A percentile compares a stretch with the other conserved stretches of the same genome.
These are phyloP conservation scores for Aspergillus asperescens DNA, from an alignment of 495 filamentous ascomycete species.

Conservation along the genomic window DNA sequence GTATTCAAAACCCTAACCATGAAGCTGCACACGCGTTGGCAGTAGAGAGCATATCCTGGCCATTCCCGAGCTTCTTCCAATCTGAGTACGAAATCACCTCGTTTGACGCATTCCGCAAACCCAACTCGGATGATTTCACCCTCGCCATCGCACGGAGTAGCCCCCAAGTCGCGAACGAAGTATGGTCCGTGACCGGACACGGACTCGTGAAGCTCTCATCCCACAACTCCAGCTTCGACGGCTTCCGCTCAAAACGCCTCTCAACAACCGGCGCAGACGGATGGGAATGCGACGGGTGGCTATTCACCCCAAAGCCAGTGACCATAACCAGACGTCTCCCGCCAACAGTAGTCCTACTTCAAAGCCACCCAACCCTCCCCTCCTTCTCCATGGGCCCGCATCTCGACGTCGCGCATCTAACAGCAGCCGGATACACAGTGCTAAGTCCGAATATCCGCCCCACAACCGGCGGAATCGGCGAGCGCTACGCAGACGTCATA, in stretches of 20 bases:
- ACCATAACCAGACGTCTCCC: neutral
- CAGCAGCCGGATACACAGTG: neutral
- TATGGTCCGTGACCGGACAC: neutral
- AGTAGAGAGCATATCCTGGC: neutral
- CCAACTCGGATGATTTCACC: neutral
- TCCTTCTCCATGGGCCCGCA: neutral
- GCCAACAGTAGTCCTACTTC: neutral
- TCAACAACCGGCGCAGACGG: neutral
- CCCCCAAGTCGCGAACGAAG: neutral
- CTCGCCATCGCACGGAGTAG: slow-evolving; percentile 3
- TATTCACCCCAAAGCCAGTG: neutral
- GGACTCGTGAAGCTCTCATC: slow-evolving; percentile 3
- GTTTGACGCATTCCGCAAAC: neutral
- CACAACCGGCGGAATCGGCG: neutral
- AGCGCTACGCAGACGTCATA: neutral
- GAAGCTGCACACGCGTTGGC: neutral
- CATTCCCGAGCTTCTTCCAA: neutral
- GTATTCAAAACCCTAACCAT: neutral
- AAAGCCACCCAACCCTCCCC: neutral
- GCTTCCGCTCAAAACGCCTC: slow-evolving; percentile 3
- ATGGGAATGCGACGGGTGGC: slow-evolving; percentile 8
- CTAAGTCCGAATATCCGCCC: neutral
- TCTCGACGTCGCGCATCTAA: slow-evolving; percentile 4
- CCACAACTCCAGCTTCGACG: slow-evolving; percentile 1
- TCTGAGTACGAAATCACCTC: slow-evolving; percentile 6